phyloP scores from a whole-genome alignment of 1,284 basidiomycete genomes.

The Sanghuangporus weigelae region DNA sequence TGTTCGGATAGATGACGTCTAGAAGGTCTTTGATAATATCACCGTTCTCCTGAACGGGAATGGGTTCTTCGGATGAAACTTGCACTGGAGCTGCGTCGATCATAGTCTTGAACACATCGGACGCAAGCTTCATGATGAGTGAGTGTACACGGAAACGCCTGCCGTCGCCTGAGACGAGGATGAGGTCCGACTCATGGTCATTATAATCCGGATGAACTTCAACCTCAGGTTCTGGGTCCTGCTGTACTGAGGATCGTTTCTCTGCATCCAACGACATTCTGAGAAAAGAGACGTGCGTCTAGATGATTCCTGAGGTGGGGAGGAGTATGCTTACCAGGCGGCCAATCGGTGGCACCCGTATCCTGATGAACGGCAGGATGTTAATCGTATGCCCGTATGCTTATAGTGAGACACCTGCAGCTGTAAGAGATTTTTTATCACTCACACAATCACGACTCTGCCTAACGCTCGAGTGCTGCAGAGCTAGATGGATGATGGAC shows the following conservation, averaged over 20 bases:
- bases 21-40: neutral
- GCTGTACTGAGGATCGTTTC: neutral
- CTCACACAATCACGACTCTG: too few relatives aligned
- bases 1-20: conserved; percentile 11
- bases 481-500: too few relatives aligned
- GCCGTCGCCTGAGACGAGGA: conserved; percentile 6
- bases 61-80: neutral
- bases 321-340: neutral
- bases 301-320: neutral
- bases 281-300: neutral
- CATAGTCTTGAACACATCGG: conserved; percentile 1
- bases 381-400: neutral
- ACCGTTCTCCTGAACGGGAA: conserved; percentile 2
- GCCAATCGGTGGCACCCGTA: too few relatives aligned
- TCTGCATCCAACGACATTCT: neutral
- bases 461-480: too few relatives aligned
- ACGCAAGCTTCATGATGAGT: conserved; percentile 8
- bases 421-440: too few relatives aligned
- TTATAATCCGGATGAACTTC: neutral
- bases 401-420: neutral
- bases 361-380: too few relatives aligned
- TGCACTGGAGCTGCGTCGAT: neutral
- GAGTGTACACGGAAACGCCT: conserved; percentile 7
- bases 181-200: conserved; percentile 3
- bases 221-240: neutral